phyloP scores from a whole-genome alignment of 345 rosid species.

The Bruguiera parviflora region DNA sequence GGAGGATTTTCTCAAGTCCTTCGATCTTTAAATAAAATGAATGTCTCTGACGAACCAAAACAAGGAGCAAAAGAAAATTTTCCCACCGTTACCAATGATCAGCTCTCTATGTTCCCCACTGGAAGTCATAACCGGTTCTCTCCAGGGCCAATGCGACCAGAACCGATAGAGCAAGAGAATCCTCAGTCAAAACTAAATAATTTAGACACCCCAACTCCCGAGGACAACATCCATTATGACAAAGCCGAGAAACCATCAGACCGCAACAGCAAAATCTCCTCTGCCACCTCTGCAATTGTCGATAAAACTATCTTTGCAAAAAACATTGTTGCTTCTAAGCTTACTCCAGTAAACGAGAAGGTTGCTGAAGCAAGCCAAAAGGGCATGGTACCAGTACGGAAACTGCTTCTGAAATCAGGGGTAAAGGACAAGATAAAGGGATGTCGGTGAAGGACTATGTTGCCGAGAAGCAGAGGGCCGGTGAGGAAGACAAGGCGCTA shows the following conservation, averaged over 20 bases:
- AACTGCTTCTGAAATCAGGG: not conserved
- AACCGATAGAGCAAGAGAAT: not conserved
- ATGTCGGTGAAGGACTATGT: constrained; percentile 48
- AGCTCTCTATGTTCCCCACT: constrained; percentile 17
- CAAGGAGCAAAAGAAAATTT: constrained; percentile 9
- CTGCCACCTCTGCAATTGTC: constrained; percentile 42
- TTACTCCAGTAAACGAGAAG: constrained; percentile 56
- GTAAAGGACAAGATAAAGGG: constrained; percentile 40
- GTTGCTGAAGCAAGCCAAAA: constrained; percentile 48
- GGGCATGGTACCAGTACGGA: constrained; percentile 25
- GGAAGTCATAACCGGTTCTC: constrained; percentile 67
- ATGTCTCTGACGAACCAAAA: constrained; percentile 23
- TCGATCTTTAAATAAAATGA: constrained; percentile 37
- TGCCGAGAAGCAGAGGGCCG: constrained; percentile 55
- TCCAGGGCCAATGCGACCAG: constrained; percentile 31
- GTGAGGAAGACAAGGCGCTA: constrained; percentile 70
- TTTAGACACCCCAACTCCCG: not conserved
- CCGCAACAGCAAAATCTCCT: constrained; percentile 37
- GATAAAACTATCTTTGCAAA: constrained; percentile 47
- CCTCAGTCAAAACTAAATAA: not conserved
- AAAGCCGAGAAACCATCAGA: constrained; percentile 4
- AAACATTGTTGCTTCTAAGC: constrained; percentile 45
- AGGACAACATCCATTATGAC: not conserved
- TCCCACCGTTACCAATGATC: constrained; percentile 2
- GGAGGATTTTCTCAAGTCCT: constrained; percentile 31